These are phyloP conservation scores for Gossypium schwendimanii DNA, from an alignment of 441 rosid species.

Conservation along the genomic window DNA sequence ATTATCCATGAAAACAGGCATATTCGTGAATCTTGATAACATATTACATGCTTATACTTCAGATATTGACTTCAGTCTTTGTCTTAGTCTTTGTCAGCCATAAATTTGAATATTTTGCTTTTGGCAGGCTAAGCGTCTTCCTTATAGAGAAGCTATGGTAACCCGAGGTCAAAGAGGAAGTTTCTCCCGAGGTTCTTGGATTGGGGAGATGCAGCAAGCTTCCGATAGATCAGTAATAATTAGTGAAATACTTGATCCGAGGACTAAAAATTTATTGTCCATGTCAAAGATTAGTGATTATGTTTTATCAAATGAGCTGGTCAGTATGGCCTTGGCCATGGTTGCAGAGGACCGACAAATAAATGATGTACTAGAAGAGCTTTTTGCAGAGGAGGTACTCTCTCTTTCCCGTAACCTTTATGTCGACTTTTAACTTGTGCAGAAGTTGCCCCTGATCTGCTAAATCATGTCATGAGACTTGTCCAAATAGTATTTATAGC, in stretches of 20 bases:
- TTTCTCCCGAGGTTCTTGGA: conserved; percentile 59
- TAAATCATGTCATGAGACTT: not conserved
- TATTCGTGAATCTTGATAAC: not conserved
- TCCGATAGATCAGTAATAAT: conserved; percentile 63
- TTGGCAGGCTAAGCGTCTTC: conserved; percentile 65
- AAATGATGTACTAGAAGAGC: conserved; percentile 62
- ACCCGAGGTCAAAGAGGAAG: conserved; percentile 36
- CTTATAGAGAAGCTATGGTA: conserved; percentile 39
- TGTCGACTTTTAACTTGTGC: not conserved
- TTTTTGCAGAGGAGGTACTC: conserved; percentile 67
- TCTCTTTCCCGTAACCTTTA: conserved; percentile 1
- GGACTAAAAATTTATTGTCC: conserved; percentile 55
- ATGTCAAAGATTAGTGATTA: conserved; percentile 75
- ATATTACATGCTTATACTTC: not conserved
- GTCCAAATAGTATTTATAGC: not conserved
- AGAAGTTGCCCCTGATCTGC: not conserved
- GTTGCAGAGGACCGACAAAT: conserved; percentile 77
- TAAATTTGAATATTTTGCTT: not conserved
- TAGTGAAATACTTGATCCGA: conserved; percentile 68
- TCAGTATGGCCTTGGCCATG: conserved; percentile 81
- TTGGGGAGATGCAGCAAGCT: conserved; percentile 79
- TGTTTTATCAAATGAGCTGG: conserved; percentile 67
- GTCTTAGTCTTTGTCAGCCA: not conserved
- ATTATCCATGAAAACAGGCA: not conserved
- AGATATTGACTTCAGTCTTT: not conserved